These are phyloP conservation scores for Anthracocystis walkeri DNA, from an alignment of 1,284 basidiomycete genomes.

Conservation along the genomic window DNA sequence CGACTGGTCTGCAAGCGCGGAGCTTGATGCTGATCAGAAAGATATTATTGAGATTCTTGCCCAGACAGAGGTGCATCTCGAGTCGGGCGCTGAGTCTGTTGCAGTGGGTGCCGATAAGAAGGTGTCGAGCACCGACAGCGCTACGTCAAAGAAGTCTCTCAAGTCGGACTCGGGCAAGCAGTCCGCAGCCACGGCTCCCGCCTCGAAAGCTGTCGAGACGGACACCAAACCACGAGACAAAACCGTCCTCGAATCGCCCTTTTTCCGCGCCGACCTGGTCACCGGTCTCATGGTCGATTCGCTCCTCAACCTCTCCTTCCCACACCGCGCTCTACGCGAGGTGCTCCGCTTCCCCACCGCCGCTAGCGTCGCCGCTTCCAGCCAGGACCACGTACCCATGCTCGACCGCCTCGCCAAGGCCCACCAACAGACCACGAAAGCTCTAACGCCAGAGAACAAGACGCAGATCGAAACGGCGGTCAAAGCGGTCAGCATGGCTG, in stretches of 20 bases:
- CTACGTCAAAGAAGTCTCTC: background rate
- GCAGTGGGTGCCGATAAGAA: background rate
- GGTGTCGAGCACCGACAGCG: background rate
- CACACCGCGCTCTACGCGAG: constrained; percentile 36
- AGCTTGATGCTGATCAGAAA: constrained; percentile 26
- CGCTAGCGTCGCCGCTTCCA: constrained; percentile 12
- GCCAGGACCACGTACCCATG: constrained; percentile 26
- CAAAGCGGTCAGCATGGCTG: constrained; percentile 31
- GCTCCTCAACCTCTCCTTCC: constrained; percentile 38
- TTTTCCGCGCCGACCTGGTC: constrained; percentile 47
- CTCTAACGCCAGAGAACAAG: constrained; percentile 25
- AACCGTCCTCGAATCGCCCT: constrained; percentile 49
- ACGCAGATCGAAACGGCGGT: constrained; percentile 29
- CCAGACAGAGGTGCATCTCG: constrained; percentile 7
- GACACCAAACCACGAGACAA: constrained; percentile 27
- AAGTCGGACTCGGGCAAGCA: background rate
- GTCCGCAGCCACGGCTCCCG: background rate
- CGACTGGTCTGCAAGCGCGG: constrained; percentile 30
- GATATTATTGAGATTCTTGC: constrained; percentile 16
- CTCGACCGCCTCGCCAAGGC: constrained; percentile 27
- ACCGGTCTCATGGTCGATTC: constrained; percentile 45
- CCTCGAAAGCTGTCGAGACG: background rate
- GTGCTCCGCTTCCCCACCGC: constrained; percentile 29
- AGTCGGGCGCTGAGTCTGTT: background rate
- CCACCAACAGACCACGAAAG: constrained; percentile 22